A percentile compares a stretch with the other conserved stretches of the same genome.
Conservation (phyloP, 2,329 filamentous ascomycete species). For the Fusarium sublunatum region DNA sequence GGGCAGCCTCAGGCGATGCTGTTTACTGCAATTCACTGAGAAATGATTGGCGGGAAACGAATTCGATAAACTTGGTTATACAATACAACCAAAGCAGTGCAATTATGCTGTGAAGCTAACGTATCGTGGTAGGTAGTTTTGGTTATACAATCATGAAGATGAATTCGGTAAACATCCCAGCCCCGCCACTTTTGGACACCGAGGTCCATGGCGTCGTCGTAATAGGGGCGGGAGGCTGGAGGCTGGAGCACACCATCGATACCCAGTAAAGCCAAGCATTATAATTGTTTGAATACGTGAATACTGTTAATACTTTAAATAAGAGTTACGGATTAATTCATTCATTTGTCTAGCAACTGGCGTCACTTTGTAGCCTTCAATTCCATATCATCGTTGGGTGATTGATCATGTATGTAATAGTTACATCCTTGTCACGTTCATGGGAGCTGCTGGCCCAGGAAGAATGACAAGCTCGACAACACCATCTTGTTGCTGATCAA, state of each 20-base stretch:
- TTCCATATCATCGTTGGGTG: conserved; percentile 15
- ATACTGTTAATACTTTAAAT: not conserved
- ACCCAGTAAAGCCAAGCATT: conserved; percentile 24
- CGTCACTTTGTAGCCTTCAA: not conserved
- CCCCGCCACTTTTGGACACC: conserved; percentile 32
- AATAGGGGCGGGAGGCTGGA: conserved; percentile 8
- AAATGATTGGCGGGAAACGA: conserved; percentile 2
- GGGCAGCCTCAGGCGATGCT: not conserved
- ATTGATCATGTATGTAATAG: conserved; percentile 21
- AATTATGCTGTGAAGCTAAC: conserved; percentile 1
- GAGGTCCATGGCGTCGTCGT: conserved; percentile 21
- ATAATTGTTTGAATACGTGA: not conserved
- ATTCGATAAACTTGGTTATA: not conserved
- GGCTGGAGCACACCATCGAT: conserved; percentile 37
- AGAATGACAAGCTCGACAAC: conserved; percentile 17
- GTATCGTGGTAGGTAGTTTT: not conserved
- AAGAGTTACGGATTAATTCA: not conserved
- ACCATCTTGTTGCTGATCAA: conserved; percentile 25
- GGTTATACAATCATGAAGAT: conserved; percentile 14
- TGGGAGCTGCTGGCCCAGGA: conserved; percentile 1
- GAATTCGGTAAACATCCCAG: conserved; percentile 15
- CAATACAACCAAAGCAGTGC: not conserved
- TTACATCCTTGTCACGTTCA: not conserved
- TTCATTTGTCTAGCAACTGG: not conserved
- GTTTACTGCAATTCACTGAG: conserved; percentile 4